These are phyloP conservation scores for Metarhizium humberi DNA, from an alignment of 2,329 filamentous ascomycete genomes.

Conservation along the genomic window DNA sequence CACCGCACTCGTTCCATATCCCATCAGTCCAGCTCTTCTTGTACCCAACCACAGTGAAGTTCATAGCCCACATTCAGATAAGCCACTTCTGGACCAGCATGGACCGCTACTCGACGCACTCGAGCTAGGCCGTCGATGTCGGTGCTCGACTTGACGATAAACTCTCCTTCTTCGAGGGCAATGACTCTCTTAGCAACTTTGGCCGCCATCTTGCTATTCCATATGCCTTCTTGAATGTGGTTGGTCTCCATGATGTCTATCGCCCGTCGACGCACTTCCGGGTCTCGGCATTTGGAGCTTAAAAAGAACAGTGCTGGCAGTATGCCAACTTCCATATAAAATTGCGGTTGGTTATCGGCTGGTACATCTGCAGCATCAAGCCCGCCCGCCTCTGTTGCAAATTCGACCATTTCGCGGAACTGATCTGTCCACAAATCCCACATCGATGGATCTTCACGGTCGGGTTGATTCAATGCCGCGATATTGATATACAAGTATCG, in stretches of 20 bases:
- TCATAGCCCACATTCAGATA: conserved; percentile 4
- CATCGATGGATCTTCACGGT: conserved; percentile 2
- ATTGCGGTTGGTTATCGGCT: neutral
- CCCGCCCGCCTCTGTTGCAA: neutral
- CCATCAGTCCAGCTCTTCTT: conserved; percentile 1
- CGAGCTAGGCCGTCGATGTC: neutral
- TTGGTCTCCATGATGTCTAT: conserved; percentile 2
- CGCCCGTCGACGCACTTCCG: conserved; percentile 2
- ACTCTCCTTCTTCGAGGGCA: conserved; percentile 1
- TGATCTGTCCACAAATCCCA: conserved; percentile 4
- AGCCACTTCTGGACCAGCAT: neutral
- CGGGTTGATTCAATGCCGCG: conserved; percentile 1
- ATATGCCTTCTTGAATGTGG: conserved; percentile 5
- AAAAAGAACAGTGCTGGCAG: conserved; percentile 3
- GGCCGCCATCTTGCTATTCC: conserved; percentile 4
- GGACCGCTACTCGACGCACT: conserved; percentile 1
- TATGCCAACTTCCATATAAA: conserved; percentile 5
- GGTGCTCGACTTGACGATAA: neutral
- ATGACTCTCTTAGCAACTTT: conserved; percentile 3
- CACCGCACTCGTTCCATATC: neutral
- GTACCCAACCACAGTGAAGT: conserved; percentile 4
- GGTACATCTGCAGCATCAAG: neutral
- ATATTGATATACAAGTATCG: conserved; percentile 6
- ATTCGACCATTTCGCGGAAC: conserved; percentile 5
- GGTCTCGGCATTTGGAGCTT: conserved; percentile 3